Evolutionary conservation across 345 rosid genomes (phyloP).

Genomic region (Adansonia digitata): DNA sequence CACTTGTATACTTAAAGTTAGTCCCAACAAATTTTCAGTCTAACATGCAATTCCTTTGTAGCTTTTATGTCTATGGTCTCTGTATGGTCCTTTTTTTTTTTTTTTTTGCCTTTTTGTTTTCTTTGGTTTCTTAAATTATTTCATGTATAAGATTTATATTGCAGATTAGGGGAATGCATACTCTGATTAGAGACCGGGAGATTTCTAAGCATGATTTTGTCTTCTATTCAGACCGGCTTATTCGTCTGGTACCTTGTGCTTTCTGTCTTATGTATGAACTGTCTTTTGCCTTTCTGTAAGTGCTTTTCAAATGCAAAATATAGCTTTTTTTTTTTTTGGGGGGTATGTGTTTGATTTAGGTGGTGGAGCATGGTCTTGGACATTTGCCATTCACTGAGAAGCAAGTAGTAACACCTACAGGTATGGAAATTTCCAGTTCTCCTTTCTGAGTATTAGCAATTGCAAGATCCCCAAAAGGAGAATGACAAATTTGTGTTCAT

Average conservation of each 20-base stretch:
- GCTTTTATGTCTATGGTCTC: not conserved
- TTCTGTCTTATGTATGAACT: constrained; percentile 10
- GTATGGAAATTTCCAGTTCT: constrained; percentile 23
- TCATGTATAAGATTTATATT: constrained; percentile 22
- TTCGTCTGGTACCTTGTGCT: constrained; percentile 70
- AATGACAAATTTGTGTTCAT: not conserved
- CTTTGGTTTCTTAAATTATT: constrained; percentile 12
- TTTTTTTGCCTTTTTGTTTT: no score
- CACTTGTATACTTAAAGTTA: not conserved
- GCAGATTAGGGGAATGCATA: constrained; percentile 99
- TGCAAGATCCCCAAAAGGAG: not conserved
- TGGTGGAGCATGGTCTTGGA: constrained; percentile 97
- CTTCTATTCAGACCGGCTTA: constrained; percentile 95
- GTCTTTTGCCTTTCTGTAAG: not conserved
- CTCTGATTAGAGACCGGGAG: constrained; percentile 88
- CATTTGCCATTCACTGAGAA: constrained; percentile 95
- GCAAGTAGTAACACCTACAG: constrained; percentile 93
- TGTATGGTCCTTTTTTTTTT: not conserved
- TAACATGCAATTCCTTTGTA: not conserved
- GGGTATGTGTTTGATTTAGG: constrained; percentile 52
- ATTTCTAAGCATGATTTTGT: constrained; percentile 98
- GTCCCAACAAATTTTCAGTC: constrained; percentile 2
- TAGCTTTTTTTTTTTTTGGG: constrained; percentile 7
- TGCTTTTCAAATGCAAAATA: constrained; percentile 9
- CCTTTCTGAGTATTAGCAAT: not conserved